Base-by-base conservation (phyloP, 768 basidiomycete genomes). In the Porphyrellus cyaneotinctus region DNA sequence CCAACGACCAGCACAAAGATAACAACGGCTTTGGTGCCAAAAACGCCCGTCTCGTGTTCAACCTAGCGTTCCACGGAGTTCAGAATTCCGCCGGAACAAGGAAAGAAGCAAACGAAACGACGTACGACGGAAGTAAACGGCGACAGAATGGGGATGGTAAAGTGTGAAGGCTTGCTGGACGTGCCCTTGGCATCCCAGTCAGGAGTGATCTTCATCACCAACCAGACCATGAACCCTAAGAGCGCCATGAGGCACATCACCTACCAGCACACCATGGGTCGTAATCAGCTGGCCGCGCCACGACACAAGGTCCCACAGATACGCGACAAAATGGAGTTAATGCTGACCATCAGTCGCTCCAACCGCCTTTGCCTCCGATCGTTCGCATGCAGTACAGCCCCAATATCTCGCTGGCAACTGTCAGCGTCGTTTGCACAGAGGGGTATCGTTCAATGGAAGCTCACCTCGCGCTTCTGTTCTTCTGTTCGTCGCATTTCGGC, bases 71-170 rank as follows among this genome's bases (percentile, higher is more conserved):
- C 14, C 42, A 47, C 18, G 30, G 50, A 11, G 23, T 46, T 64
- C 32, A 45, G 26, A 33, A 47, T 38, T 14, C 35, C 26, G 28
- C 32, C 49, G 48, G 38, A 51, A 56, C 35, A 41, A 31, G 52
- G 42, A 28, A 43, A 51, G 39, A 38, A 36, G 30, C 35, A 14
- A 20, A 3, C 14, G 18, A 48, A 41, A 42, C 36, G 8, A 53
- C 67, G 28, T 22, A 89, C 87, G 63, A 89, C 88, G 11, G 86
- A 88, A 2, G 86, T 79, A 59, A 89, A 90, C 0, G 87, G 88
- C 0, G 88, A 90, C 17, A 90, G 65, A 4, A 90, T 83, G 5
- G 88, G 87, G 22, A 90, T 84, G 0, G 87, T 89, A 64, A 88
- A 88, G 63, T 88, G 88, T 1, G 78, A 73, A 1, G 84, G 53